Conservation (phyloP, 1,284 basidiomycete species). For the Ceratobasidium sp. region DNA sequence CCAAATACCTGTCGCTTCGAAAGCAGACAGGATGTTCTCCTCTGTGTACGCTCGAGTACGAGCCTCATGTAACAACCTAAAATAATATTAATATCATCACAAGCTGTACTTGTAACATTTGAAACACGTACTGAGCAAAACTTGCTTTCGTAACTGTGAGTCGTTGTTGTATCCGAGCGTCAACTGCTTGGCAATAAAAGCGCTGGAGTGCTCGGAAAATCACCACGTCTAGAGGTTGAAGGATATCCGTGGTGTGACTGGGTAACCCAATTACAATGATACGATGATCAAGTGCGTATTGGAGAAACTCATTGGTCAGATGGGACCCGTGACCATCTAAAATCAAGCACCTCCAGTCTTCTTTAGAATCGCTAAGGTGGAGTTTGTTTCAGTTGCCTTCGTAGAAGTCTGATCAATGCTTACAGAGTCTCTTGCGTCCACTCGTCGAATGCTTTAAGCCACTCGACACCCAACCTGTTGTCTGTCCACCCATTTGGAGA, state of each 20-base stretch:
- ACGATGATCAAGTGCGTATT: conserved; percentile 49
- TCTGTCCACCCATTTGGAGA: conserved; percentile 59
- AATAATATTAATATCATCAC: background rate
- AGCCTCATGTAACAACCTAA: conserved; percentile 51
- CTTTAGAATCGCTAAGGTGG: background rate
- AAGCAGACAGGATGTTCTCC: conserved; percentile 50
- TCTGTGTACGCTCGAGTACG: conserved; percentile 48
- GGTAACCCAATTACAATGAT: conserved; percentile 55
- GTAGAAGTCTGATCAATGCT: background rate
- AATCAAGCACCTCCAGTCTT: conserved; percentile 22
- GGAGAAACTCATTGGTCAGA: conserved; percentile 45
- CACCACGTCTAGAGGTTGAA: conserved; percentile 58
- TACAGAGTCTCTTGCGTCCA: conserved; percentile 46
- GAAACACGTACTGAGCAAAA: conserved; percentile 41
- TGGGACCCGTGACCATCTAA: conserved; percentile 39
- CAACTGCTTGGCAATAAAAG: conserved; percentile 25
- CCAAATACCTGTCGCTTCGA: conserved; percentile 49
- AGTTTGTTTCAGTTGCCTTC: no score
- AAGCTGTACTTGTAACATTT: background rate
- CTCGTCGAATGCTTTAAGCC: conserved; percentile 54
- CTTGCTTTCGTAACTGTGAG: conserved; percentile 46
- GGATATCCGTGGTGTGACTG: conserved; percentile 56
- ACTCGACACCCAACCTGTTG: conserved; percentile 53
- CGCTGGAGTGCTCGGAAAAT: conserved; percentile 53
- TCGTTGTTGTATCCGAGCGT: background rate